Evolutionary conservation across 2,329 filamentous ascomycete species (phyloP), one percentile per base, ranked within the genome.

Genomic region (Lachnellula suecica): DNA sequence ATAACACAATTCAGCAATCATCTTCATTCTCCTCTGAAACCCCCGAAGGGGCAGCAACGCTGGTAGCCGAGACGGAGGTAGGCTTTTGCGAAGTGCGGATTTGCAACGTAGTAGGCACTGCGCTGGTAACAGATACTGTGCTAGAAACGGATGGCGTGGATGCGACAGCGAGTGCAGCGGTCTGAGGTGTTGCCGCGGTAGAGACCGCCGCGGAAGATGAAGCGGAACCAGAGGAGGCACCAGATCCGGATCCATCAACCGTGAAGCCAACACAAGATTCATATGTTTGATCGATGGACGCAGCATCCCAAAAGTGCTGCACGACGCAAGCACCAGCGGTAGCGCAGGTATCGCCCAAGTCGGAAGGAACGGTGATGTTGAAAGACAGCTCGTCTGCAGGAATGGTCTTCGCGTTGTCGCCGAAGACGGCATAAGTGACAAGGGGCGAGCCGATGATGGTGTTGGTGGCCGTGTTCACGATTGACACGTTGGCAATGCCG

Each of bases 291-390:
- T 77, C 65, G 45, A 79, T 72, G 37, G 61, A 63, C 13, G 69
- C 61, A 8, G 77, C 76, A 56, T 79, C 68, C 79, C 78, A 81
- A 67, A 65, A 79, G 73, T 78, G 79, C 64, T 81, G 79, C 43
- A 83, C 71, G 6, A 79, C 59, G 52, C 63, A 66, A 11, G 47
- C 59, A 38, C 63, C 61, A 43, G 61, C 56, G 13, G 56, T 50
- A 2, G 58, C 35, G 55, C 66, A 64, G 44, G 42, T 63, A 57
- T 75, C 63, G 10, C 57, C 60, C 42, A 82, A 67, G 59, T 77
- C 72, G 38, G 60, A 61, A 4, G 80, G 81, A 61, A 84, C 79
- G 49, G 74, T 82, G 64, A 84, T 69, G 56, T 68, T 70, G 69
- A 82, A 83, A 43, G 67, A 66, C 50, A 71, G 75, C 66, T 82